phyloP scores from a whole-genome alignment of 257 asterid genomes.

The Gentiana dahurica region DNA sequence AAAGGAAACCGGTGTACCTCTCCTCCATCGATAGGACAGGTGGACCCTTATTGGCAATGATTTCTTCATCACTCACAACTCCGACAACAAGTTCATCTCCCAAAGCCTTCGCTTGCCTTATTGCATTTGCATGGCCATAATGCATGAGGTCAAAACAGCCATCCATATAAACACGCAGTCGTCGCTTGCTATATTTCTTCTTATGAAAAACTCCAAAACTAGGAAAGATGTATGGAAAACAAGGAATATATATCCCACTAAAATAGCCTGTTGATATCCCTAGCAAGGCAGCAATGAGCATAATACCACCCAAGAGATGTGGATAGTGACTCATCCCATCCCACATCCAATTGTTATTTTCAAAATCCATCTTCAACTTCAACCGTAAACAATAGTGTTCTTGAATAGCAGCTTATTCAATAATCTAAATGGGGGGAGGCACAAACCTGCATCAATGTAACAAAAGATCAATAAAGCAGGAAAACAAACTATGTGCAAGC shows the following conservation, averaged over 20 bases:
- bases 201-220: constrained; percentile 54
- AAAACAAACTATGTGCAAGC: neutral
- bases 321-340: constrained; percentile 77
- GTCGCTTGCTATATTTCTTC: constrained; percentile 48
- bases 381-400: constrained; percentile 18
- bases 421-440: constrained; percentile 43
- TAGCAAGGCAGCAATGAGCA: constrained; percentile 83
- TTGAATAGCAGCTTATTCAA: constrained; percentile 18
- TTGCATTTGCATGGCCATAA: constrained; percentile 95
- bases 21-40: constrained; percentile 88
- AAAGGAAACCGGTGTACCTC: constrained; percentile 34
- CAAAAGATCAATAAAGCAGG: constrained; percentile 2
- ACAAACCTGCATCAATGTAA: constrained; percentile 47
- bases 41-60: constrained; percentile 75
- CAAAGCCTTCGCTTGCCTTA: constrained; percentile 87
- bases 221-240: constrained; percentile 55
- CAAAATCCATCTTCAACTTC: constrained; percentile 51
- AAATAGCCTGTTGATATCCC: constrained; percentile 80
- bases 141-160: constrained; percentile 98
- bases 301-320: constrained; percentile 81
- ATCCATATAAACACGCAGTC: constrained; percentile 88
- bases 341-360: constrained; percentile 64
- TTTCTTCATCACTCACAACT: constrained; percentile 93
- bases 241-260: constrained; percentile 56
- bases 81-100: constrained; percentile 93